phyloP scores from a whole-genome alignment of 2,329 filamentous ascomycete species.

The Neonectria coccinea region DNA sequence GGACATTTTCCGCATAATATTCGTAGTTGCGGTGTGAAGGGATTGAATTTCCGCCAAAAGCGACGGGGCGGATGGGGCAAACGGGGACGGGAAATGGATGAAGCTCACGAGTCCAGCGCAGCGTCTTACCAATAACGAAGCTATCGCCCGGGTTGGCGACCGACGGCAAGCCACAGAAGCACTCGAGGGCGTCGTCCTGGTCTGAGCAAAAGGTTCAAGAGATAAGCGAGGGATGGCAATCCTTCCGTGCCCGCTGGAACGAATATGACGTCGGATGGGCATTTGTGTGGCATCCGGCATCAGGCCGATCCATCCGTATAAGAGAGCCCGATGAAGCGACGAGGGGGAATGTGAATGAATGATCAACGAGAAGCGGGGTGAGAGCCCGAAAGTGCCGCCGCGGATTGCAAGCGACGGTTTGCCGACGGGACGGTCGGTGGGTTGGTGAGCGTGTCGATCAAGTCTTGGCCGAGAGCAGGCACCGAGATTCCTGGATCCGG shows the following conservation, averaged over 20 bases:
- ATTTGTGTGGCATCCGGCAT: not conserved
- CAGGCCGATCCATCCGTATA: not conserved
- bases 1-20: slow-evolving; percentile 4
- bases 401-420: slow-evolving; percentile 12
- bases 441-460: slow-evolving; percentile 9
- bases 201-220: not conserved
- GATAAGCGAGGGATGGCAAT: slow-evolving; percentile 6
- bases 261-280: not conserved
- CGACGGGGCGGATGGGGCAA: not conserved
- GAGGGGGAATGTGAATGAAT: not conserved
- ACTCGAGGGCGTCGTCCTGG: not conserved
- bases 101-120: too few species aligned
- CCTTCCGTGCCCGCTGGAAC: not conserved
- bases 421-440: slow-evolving; percentile 14
- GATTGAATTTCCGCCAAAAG: not conserved
- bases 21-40: slow-evolving; percentile 20
- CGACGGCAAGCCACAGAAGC: not conserved
- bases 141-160: not conserved
- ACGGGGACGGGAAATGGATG: not conserved
- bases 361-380: not conserved
- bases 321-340: not conserved
- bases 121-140: not conserved
- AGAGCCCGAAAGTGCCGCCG: slow-evolving; percentile 8
- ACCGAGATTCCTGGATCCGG: not conserved
- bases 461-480: not conserved